Evolutionary conservation across 23 red algal species (phyloP).

Genomic region (Gracilaria vermiculophylla): DNA sequence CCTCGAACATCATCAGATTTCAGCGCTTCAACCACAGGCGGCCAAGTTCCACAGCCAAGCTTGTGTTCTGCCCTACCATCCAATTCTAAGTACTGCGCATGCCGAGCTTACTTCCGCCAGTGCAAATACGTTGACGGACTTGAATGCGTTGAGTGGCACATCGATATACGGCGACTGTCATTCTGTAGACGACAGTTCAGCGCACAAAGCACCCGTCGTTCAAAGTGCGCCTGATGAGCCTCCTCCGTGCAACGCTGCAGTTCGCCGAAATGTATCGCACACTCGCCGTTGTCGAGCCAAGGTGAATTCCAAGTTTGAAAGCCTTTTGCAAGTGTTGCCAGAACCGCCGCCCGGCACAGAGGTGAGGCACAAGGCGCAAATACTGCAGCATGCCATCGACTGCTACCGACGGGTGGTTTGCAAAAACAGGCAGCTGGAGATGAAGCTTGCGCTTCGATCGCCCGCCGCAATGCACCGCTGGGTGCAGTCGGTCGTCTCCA

Average conservation of each 20-base stretch:
- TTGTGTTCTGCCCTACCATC: neutral
- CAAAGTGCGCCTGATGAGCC: neutral
- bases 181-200: neutral
- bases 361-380: constrained; percentile 67
- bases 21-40: neutral
- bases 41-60: neutral
- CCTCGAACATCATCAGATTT: neutral
- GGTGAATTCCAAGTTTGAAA: constrained; percentile 65
- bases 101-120: neutral
- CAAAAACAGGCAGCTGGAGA: constrained; percentile 30
- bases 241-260: neutral
- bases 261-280: constrained; percentile 35
- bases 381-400: constrained; percentile 51
- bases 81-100: neutral
- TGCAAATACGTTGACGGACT: neutral
- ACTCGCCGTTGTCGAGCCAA: constrained; percentile 62
- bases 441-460: constrained; percentile 33
- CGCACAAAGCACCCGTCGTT: neutral
- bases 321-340: constrained; percentile 38
- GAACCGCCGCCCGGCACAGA: constrained; percentile 35
- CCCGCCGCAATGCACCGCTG: constrained; percentile 26
- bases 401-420: constrained; percentile 12
- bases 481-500: constrained; percentile 23
- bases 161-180: neutral
- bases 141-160: neutral